Base-by-base conservation (phyloP, 2,329 filamentous ascomycete species). In the Colletotrichum graminicola region DNA sequence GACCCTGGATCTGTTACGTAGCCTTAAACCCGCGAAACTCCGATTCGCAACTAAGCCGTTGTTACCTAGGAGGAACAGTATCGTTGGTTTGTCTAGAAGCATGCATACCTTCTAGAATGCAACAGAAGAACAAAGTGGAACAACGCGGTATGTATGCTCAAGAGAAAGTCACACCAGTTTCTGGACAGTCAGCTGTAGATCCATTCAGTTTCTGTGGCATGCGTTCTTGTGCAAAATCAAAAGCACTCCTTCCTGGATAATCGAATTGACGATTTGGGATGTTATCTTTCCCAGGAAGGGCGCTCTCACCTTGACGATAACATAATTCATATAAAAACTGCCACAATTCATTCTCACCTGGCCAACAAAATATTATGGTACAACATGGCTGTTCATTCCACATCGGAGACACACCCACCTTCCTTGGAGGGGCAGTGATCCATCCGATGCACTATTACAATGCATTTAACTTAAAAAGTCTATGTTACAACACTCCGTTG, bases 401-500 rank as follows among this genome's bases (percentile, higher is more conserved):
- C 45, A 52, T 41, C 23, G 34, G 34, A 49, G 47, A 34, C 23
- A 16, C 45, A 29, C 29, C 43, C 43, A 14, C 39, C 45, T n/a
- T 23, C 45, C 16, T 23, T n/a, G 43, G 26, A 61, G 16, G 6
- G 57, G 14, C 8, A 1, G 29, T 16, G 41, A n/a, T 51, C 63
- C 65, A n/a, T 51, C 55, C 59, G 26, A 45, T 21, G 10, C 34
- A 55, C 52, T 59, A 67, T 71, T 63, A 71, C 52, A 68, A 71
- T 43, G 57, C 26, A 45, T 47, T 59, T 59, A 68, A 29, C 36
- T 26, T n/a, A 54, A 71, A 54, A 71, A 54, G 18, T 71, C 45
- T 71, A 68, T 71, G 29, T 57, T 63, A 71, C 68, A 71, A 41
- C 34, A 63, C 47, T 51, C 14, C 45, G 52, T 36, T 41, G 57